Base-by-base conservation (phyloP, 169 alveolate species). In the Hepatocystis sp. region DNA sequence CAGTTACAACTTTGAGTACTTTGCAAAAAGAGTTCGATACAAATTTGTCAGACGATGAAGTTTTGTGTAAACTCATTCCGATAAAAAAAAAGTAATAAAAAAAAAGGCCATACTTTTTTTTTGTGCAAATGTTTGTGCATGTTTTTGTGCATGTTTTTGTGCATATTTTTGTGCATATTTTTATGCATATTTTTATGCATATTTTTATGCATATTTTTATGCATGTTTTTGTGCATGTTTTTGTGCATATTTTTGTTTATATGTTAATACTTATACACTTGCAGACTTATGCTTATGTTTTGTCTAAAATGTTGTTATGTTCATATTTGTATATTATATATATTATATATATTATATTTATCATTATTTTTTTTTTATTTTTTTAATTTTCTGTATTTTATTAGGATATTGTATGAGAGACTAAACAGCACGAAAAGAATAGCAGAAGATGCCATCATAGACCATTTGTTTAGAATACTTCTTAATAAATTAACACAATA, bases 371-470 rank as follows among this genome's bases (percentile, higher is more conserved):
- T 32, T 44, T 25, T 25, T 49, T 36, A 15, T 55, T 53, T 46
- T 30, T 66, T 36, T 8, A n/a, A 49, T 49, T 15, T 8, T 40
- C 4, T 58, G 3, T 17, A 19, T 30, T 23, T 25, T 4, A 13
- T 2, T 15, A 76, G 88, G 13, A 2, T 76, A 44, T 13, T 76
- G 55, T 76, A 76, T 25, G 88, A 76, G n/a, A 56, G 21, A 27
- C 66, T 76, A 7, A 76, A 49, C 21, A 13, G 27, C 13, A 76
- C 88, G 15, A 58, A 23, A 28, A 42, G 58, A 76, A 15, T 60
- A 10, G 88, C 88, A 58, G 88, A 76, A 49, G 65, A 76, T 25
- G 88, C 60, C 7, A 32, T 76, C 13, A 63, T 76, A 15, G 78
- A 58, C 21, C 58, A 76, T 52, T 27, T 76, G 15, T 42, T 76